A percentile compares a stretch with the other conserved stretches of the same genome.
Conservation (phyloP, 805 yeast genomes). For the Candida glaebosa region DNA sequence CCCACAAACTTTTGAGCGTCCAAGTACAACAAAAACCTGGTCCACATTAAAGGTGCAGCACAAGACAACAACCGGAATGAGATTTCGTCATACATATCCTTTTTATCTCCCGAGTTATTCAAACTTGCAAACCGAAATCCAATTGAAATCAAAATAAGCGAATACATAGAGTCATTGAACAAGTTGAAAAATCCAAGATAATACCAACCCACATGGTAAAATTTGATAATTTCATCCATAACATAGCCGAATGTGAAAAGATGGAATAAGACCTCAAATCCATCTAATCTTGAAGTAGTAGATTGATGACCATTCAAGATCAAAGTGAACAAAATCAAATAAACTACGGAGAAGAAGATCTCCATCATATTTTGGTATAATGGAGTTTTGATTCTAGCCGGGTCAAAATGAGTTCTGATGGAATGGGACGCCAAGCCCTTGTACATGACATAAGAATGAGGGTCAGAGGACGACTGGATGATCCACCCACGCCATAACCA, state of each 20-base stretch:
- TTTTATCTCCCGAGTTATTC: slow-evolving; percentile 16
- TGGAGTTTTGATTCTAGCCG: slow-evolving; percentile 83
- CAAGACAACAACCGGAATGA: slow-evolving; percentile 71
- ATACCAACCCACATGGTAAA: slow-evolving; percentile 71
- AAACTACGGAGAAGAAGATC: slow-evolving; percentile 61
- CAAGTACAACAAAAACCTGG: slow-evolving; percentile 66
- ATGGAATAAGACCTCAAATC: slow-evolving; percentile 56
- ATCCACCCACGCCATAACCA: slow-evolving; percentile 97
- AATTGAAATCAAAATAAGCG: slow-evolving; percentile 50
- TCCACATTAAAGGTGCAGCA: slow-evolving; percentile 87
- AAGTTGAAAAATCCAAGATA: slow-evolving; percentile 78
- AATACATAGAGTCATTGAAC: slow-evolving; percentile 69
- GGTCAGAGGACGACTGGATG: slow-evolving; percentile 66
- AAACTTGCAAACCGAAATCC: slow-evolving; percentile 49
- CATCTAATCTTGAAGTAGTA: slow-evolving; percentile 27
- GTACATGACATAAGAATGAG: slow-evolving; percentile 64
- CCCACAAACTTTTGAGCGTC: slow-evolving; percentile 84
- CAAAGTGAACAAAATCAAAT: slow-evolving; percentile 57
- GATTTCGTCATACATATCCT: slow-evolving; percentile 45
- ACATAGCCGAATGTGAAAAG: slow-evolving; percentile 64
- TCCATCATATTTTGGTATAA: slow-evolving; percentile 74
- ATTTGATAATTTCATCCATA: slow-evolving; percentile 64
- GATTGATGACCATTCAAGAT: slow-evolving; percentile 58
- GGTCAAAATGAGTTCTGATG: slow-evolving; percentile 65
- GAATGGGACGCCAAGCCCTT: slow-evolving; percentile 54